A percentile compares a stretch with the other conserved stretches of the same genome.
Conservation (phyloP, 768 basidiomycete species). For the Porpolomopsis calyptriformis region DNA sequence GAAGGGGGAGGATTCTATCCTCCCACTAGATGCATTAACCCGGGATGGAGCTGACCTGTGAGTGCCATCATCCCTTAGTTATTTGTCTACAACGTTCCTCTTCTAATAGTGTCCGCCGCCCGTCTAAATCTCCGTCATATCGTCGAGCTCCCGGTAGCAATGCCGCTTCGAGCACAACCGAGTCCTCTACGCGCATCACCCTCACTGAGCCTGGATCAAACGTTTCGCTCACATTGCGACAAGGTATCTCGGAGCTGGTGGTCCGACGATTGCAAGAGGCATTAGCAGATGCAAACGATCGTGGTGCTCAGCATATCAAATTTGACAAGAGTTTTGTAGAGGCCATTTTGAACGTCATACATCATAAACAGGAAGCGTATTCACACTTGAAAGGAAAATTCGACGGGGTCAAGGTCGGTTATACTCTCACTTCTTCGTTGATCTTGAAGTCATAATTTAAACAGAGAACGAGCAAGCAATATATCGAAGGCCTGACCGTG, state of each 20-base stretch:
- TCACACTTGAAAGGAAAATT: slow-evolving; percentile 61
- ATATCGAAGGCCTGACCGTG: slow-evolving; percentile 83
- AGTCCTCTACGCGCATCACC: slow-evolving; percentile 28
- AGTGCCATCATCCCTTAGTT: too few species aligned
- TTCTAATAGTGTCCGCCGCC: background rate
- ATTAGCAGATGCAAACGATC: slow-evolving; percentile 47
- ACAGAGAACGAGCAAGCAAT: slow-evolving; percentile 85
- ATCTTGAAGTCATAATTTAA: slow-evolving; percentile 7
- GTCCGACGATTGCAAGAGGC: slow-evolving; percentile 48
- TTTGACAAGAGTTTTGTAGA: slow-evolving; percentile 70
- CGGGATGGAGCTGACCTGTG: too few species aligned
- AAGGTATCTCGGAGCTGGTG: slow-evolving; percentile 37
- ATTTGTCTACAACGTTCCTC: too few species aligned
- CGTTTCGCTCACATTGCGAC: slow-evolving; percentile 16
- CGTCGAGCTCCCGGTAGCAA: background rate
- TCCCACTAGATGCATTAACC: background rate
- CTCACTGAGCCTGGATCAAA: slow-evolving; percentile 33
- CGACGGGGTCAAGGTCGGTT: slow-evolving; percentile 75
- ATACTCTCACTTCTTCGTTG: too few species aligned
- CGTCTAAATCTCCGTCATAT: background rate
- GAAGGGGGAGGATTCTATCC: background rate
- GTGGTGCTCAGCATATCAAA: slow-evolving; percentile 48
- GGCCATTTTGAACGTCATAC: slow-evolving; percentile 54
- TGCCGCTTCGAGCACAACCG: background rate
- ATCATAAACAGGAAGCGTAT: slow-evolving; percentile 51